These are phyloP conservation scores for Ottelia alismoides DNA, from an alignment of 106 monocot species.

Conservation along the genomic window DNA sequence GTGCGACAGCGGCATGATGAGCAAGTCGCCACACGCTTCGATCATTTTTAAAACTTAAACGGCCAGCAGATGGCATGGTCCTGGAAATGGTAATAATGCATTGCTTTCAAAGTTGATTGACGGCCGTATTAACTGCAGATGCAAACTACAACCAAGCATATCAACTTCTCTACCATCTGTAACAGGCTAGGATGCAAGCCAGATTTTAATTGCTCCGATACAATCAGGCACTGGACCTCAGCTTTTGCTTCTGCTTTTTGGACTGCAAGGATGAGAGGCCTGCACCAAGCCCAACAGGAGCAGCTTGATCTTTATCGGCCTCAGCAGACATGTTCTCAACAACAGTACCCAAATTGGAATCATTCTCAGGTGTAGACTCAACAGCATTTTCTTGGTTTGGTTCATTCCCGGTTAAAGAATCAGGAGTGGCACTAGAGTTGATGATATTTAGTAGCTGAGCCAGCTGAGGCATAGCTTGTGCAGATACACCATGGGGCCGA, in stretches of 20 bases:
- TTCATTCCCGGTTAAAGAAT: conserved; percentile 15
- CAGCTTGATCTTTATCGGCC: conserved; percentile 12
- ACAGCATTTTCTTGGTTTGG: conserved; percentile 7
- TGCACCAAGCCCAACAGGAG: conserved; percentile 77
- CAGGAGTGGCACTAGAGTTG: conserved; percentile 15
- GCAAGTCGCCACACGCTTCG: too few species aligned
- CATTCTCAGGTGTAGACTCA: conserved; percentile 8
- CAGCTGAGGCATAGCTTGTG: conserved; percentile 32
- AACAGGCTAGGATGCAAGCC: too few species aligned
- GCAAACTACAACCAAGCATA: too few species aligned
- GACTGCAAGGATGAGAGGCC: conserved; percentile 50
- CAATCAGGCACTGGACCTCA: conserved; percentile 18
- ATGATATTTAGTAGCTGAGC: conserved; percentile 58
- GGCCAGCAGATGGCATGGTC: too few species aligned
- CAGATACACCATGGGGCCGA: conserved; percentile 44
- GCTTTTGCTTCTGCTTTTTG: conserved; percentile 81
- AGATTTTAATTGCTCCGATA: too few species aligned
- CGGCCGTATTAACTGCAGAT: too few species aligned
- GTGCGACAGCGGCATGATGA: too few species aligned
- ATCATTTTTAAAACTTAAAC: too few species aligned
- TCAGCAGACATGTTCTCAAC: conserved; percentile 7
- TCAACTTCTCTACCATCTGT: too few species aligned
- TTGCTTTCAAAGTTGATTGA: too few species aligned
- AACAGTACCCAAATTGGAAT: not conserved
- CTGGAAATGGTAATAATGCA: too few species aligned